Evolutionary conservation across 2,329 filamentous ascomycete genomes (phyloP).

Genomic region (Penicillium sp.): DNA sequence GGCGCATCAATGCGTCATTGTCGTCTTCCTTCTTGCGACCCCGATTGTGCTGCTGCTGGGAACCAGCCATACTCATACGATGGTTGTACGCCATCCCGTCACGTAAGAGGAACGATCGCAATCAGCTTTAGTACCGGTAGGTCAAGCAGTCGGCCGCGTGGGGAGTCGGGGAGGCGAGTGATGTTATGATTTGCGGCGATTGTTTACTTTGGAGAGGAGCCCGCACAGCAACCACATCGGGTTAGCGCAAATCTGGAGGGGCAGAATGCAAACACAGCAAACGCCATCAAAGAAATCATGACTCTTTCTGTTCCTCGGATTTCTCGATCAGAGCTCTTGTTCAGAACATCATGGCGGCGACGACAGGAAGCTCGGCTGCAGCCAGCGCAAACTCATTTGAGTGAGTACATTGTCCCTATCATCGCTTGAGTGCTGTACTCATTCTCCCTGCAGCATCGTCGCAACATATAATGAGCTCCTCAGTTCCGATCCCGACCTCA

Average conservation of each 20-base stretch:
- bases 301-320: constrained; percentile 14
- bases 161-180: constrained; percentile 10
- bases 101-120: constrained; percentile 5
- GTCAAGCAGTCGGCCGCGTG: constrained; percentile 6
- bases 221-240: constrained; percentile 24
- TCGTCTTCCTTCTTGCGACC: constrained; percentile 55
- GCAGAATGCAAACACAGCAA: constrained; percentile 37
- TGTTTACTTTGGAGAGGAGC: constrained; percentile 33
- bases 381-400: constrained; percentile 36
- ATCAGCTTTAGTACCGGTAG: background rate
- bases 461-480: constrained; percentile 62
- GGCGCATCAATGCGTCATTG: constrained; percentile 54
- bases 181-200: constrained; percentile 27
- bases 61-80: constrained; percentile 47
- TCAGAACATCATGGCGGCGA: constrained; percentile 28
- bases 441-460: constrained; percentile 51
- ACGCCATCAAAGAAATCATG: constrained; percentile 27
- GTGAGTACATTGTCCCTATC: constrained; percentile 22
- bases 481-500: constrained; percentile 71
- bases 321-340: constrained; percentile 1
- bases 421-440: constrained; percentile 10
- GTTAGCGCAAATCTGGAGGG: constrained; percentile 33
- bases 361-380: constrained; percentile 18
- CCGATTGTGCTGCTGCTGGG: constrained; percentile 45
- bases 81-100: constrained; percentile 48